A percentile compares a stretch with the other conserved stretches of the same genome.
phyloP scores from a whole-genome alignment of 805 yeast genomes.

The Zygosaccharomyces rouxii region DNA sequence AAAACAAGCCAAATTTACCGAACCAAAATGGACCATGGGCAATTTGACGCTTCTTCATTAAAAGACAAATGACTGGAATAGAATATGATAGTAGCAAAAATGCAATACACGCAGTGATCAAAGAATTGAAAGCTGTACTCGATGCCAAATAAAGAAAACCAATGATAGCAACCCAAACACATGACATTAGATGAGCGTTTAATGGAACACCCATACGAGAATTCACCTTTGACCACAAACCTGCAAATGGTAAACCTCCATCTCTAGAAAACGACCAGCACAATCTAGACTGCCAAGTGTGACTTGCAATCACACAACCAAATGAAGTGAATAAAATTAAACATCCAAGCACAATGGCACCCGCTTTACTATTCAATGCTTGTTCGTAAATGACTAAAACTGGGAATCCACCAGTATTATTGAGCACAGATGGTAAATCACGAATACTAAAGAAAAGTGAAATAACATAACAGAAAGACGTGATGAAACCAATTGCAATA shows the following conservation, averaged over 20 bases:
- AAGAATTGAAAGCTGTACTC: conserved; percentile 61
- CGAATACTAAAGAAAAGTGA: conserved; percentile 60
- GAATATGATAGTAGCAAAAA: conserved; percentile 56
- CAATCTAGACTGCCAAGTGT: conserved; percentile 68
- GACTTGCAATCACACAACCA: conserved; percentile 61
- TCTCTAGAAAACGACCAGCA: conserved; percentile 74
- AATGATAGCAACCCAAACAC: conserved; percentile 47
- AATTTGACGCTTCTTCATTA: conserved; percentile 40
- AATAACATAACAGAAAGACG: conserved; percentile 51
- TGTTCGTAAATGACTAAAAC: conserved; percentile 61
- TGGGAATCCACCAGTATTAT: conserved; percentile 57
- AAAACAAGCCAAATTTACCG: conserved; percentile 49
- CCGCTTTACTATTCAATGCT: conserved; percentile 50
- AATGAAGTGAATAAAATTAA: conserved; percentile 53
- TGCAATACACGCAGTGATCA: conserved; percentile 59
- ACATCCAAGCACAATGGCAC: conserved; percentile 52
- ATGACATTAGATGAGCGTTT: conserved; percentile 57
- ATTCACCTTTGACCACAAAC: conserved; percentile 49
- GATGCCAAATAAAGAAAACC: conserved; percentile 64
- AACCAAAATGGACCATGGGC: conserved; percentile 66
- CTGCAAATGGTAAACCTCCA: conserved; percentile 59
- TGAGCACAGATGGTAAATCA: conserved; percentile 46
- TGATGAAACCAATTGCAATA: conserved; percentile 64
- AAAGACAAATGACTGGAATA: conserved; percentile 51
- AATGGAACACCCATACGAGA: conserved; percentile 54